Evolutionary conservation across 2,329 filamentous ascomycete genomes (phyloP), one percentile per base, ranked within the genome.

Genomic region (Penicillium fuscoglaucum): DNA sequence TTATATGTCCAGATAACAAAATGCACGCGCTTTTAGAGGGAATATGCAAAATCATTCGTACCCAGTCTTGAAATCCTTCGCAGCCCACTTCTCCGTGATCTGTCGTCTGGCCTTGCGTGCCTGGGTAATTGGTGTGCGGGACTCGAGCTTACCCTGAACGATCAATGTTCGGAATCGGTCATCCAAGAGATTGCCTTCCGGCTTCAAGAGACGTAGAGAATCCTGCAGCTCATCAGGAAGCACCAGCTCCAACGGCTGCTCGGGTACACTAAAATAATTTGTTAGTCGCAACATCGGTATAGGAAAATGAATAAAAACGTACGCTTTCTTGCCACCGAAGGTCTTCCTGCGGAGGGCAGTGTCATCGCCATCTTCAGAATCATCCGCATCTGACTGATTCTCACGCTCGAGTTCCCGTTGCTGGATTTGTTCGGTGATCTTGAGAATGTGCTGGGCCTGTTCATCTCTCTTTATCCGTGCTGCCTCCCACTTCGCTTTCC

Each of bases 51-150:
- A 66, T 61, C 56, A 68, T 21, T 66, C 59, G 48, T 68, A 47
- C 12, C 73, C 74, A 58, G 73, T 76, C 67, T 81, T 83, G 77
- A 96, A 99, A 74, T 99, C 95, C 83, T 99, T 99, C 81, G 96
- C 90, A 45, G 88, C 87, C 95, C 95, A 99, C 79, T 98, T 99
- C 84, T 98, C 95, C 7, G 91, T 96, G 52, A 87, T 77, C 75
- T 90, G 91, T 66, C 81, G 87, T 82, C 87, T 93, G 63, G 86
- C 85, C 81, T 95, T 90, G 83, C 90, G 96, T 69, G 84, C 84
- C 78, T 95, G 93, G 7, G 88, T 84, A 58, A 93, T 85, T 52
- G 88, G 87, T 72, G 88, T 88, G 67, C 95, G 84, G 50, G 85
- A 84, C 81, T 99, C 95, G 61, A 99, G 78, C 78, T 95, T 96